A percentile compares a stretch with the other conserved stretches of the same genome.
Conservation (phyloP, 1,139 yeast genomes). For the Magnusiomyces suaveolens region DNA sequence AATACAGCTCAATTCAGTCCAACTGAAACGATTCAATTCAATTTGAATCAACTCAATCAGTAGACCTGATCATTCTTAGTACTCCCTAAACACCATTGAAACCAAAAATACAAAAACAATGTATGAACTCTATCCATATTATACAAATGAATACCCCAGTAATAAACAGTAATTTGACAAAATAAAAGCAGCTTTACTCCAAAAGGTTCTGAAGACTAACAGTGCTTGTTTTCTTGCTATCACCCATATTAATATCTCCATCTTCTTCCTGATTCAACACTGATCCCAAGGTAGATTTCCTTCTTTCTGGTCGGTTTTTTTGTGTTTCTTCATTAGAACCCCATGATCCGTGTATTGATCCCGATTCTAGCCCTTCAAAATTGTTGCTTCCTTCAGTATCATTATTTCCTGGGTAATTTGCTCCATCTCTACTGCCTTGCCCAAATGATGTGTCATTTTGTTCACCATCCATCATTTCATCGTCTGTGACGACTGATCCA, state of each 20-base stretch:
- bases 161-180: too few species aligned
- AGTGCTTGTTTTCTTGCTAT: slow-evolving; percentile 2
- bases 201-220: not conserved
- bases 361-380: not conserved
- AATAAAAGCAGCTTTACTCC: too few species aligned
- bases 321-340: not conserved
- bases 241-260: not conserved
- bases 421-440: not conserved
- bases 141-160: too few species aligned
- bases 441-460: not conserved
- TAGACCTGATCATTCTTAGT: too few species aligned
- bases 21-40: too few species aligned
- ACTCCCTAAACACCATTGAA: too few species aligned
- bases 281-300: not conserved
- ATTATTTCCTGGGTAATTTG: not conserved
- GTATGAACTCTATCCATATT: too few species aligned
- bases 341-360: not conserved
- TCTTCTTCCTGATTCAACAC: slow-evolving; percentile 1
- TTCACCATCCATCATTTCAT: slow-evolving; percentile 5
- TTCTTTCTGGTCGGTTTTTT: not conserved
- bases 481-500: not conserved
- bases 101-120: not conserved
- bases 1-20: too few species aligned
- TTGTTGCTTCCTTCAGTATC: not conserved
- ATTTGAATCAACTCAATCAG: too few species aligned